Base-by-base conservation (phyloP, 352 stramenopile genomes). In the Pilasporangium apinafurcum region DNA sequence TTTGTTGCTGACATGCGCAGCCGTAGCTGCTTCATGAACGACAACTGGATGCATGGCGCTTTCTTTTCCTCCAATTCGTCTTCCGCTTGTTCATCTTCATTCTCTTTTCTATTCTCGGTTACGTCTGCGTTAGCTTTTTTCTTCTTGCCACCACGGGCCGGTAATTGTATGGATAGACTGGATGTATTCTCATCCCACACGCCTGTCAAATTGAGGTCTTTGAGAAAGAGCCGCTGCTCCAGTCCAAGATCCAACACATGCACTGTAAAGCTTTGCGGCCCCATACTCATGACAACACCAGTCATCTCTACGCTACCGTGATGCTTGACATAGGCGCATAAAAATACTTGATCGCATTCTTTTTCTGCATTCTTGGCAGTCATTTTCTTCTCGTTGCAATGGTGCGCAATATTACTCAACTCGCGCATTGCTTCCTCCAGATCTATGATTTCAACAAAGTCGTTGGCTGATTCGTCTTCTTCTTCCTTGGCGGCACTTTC, bases 331-430 rank as follows among this genome's bases (percentile, higher is more conserved):
- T 86, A 90, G 4, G 82, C 68, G 37, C 77, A 86, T 44, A 96
- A 48, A 45, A 90, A 94, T 10, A 94, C 58, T 24, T 87, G 66
- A 38, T 92, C 80, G 34, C 68, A 85, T 18, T 74, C 67, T 7
- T 81, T 83, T 54, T 93, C 76, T 1, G 85, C 85, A 20, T 76
- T 67, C 58, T 95, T 94, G 16, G 81, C 65, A 7, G 75, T 69
- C 59, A 77, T 67, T 56, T 95, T 94, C 69, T 93, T 91, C 31
- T 88, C 65, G 38, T 94, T 96, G 45, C 83, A 95, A 34, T 82
- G 83, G 30, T 86, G 65, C 14, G 79, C 64, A 29, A 86, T 63
- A 1, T 51, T 68, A 29, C 49, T 68, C 27, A 61, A 76, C 39
- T 69, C 58, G 16, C 53, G 38, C 46, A 80, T 68, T 22, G 43